Evolutionary conservation across 83 land plant genomes (phyloP).

Genomic region (Picea abies): DNA sequence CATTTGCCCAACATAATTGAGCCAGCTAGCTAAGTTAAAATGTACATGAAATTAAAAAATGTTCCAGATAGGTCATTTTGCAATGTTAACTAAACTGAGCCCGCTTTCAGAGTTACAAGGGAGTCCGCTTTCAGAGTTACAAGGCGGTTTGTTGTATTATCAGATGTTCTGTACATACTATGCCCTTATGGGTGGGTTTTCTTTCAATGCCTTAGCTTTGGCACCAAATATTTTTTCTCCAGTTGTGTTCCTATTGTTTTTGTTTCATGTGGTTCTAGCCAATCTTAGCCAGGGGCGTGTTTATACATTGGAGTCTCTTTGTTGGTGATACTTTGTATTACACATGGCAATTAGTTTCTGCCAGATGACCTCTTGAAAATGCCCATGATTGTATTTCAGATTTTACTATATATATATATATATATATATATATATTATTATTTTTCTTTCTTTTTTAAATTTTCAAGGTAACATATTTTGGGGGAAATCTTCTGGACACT

Average conservation of each 20-base stretch:
- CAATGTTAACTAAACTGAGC: neutral
- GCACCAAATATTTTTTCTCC: neutral
- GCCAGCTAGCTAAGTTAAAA: no score
- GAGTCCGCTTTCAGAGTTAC: neutral
- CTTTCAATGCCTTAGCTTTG: neutral
- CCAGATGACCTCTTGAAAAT: neutral
- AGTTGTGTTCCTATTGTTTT: no score
- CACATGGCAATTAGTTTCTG: neutral
- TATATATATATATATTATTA: no score
- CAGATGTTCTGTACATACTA: neutral
- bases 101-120: neutral
- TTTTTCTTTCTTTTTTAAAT: no score
- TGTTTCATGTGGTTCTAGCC: no score
- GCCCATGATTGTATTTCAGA: no score
- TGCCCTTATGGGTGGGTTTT: neutral
- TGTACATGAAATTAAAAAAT: no score
- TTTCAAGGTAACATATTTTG: no score
- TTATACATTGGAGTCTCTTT: neutral
- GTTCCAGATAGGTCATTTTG: neutral
- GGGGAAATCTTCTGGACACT: no score
- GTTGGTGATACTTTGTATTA: neutral
- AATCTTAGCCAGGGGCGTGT: neutral
- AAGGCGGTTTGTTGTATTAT: neutral
- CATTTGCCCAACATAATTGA: no score
- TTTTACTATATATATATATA: no score